Evolutionary conservation across 768 basidiomycete genomes (phyloP).

Genomic region (Auricularia sp.): DNA sequence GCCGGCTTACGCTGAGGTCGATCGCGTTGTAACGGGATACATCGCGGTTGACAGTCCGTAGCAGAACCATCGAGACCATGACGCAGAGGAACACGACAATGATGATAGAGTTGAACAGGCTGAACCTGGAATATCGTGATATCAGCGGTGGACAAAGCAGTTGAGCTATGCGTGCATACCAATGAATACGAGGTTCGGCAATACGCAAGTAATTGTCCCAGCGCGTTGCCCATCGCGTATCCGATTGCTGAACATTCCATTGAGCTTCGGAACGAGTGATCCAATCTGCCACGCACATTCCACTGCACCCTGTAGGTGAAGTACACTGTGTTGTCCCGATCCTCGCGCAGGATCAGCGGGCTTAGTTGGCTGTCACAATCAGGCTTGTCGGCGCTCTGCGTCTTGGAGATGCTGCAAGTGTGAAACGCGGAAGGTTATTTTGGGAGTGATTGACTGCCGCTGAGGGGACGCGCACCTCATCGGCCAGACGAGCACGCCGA

Average conservation of each 20-base stretch:
- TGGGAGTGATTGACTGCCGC: neutral
- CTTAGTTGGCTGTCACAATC: conserved; percentile 40
- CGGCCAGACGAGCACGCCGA: conserved; percentile 87
- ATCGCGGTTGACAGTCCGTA: conserved; percentile 81
- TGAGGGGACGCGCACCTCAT: conserved; percentile 24
- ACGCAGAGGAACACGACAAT: conserved; percentile 85
- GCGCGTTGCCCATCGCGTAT: conserved; percentile 84
- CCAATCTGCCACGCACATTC: conserved; percentile 44
- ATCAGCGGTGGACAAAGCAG: neutral
- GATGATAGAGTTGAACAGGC: conserved; percentile 83
- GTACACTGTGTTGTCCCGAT: conserved; percentile 48
- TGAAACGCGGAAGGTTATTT: neutral
- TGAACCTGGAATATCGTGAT: conserved; percentile 35
- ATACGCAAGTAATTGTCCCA: conserved; percentile 97
- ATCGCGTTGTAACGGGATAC: conserved; percentile 92
- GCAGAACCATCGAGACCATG: conserved; percentile 88
- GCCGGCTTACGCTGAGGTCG: conserved; percentile 62
- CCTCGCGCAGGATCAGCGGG: conserved; percentile 55
- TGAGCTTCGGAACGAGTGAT: neutral
- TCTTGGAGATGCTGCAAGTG: conserved; percentile 8
- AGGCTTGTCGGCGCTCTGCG: conserved; percentile 22
- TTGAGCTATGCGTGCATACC: conserved; percentile 25
- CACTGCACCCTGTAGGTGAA: conserved; percentile 87
- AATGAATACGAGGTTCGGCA: conserved; percentile 89
- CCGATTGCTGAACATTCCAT: conserved; percentile 49